These are phyloP conservation scores for Zoysia japonica DNA, from an alignment of 176 grass and related monocot genomes.

Conservation along the genomic window DNA sequence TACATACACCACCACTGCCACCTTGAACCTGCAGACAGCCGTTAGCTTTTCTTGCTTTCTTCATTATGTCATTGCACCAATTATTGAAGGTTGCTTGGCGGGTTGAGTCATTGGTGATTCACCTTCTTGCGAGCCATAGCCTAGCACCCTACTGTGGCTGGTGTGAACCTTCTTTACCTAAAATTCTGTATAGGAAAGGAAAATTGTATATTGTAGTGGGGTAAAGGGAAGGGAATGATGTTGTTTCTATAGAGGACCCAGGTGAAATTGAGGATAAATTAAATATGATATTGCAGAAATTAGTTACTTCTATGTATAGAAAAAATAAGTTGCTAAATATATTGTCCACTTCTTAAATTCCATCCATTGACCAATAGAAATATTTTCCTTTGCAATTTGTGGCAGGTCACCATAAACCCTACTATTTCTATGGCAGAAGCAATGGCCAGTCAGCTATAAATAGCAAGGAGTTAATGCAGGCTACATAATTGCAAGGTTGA, in stretches of 20 bases:
- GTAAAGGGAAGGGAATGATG: neutral
- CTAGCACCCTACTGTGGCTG: neutral
- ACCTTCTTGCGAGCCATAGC: conserved; percentile 49
- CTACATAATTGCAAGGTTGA: too few relatives aligned
- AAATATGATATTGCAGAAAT: neutral
- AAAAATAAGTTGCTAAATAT: neutral
- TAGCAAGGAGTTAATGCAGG: too few relatives aligned
- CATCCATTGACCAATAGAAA: neutral
- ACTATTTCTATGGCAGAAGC: too few relatives aligned
- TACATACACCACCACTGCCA: conserved; percentile 31
- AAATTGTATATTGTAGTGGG: neutral
- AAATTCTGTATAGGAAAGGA: too few relatives aligned
- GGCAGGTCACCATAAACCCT: too few relatives aligned
- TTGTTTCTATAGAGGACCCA: neutral
- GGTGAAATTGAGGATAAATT: neutral
- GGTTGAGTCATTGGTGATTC: neutral
- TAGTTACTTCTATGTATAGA: neutral
- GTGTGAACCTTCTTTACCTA: too few relatives aligned
- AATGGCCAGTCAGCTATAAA: too few relatives aligned
- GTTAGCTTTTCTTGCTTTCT: conserved; percentile 51
- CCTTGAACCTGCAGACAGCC: conserved; percentile 40
- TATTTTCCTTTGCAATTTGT: neutral
- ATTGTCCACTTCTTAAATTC: neutral
- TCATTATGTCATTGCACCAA: conserved; percentile 24
- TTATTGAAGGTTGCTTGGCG: conserved; percentile 34